phyloP scores from a whole-genome alignment of 257 asterid species.

The Capsicum chinense region DNA sequence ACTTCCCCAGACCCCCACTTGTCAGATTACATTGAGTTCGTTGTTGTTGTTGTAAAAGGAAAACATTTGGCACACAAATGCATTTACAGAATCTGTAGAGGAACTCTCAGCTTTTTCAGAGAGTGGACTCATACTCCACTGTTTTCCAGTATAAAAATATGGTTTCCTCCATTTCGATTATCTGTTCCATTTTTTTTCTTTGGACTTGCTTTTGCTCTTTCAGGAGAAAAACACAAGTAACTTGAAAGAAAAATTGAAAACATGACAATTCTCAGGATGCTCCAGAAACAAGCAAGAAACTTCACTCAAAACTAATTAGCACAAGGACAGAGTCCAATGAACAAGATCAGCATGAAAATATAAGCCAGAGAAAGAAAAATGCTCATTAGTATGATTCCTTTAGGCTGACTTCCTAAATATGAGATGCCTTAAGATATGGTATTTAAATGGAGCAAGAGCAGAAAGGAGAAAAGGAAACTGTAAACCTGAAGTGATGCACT shows the following conservation, averaged over 20 bases:
- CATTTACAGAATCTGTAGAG: background rate
- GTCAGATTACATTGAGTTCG: too few relatives aligned
- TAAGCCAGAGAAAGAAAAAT: background rate
- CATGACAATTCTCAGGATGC: background rate
- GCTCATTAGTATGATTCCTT: background rate
- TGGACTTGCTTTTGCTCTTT: background rate
- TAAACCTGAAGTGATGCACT: conserved; percentile 99
- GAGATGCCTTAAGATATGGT: conserved; percentile 15
- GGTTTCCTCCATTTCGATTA: background rate
- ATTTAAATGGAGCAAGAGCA: conserved; percentile 21
- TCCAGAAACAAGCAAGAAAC: conserved; percentile 18
- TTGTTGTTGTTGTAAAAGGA: background rate
- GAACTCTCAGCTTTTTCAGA: background rate
- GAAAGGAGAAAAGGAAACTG: conserved; percentile 20
- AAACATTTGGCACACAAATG: background rate
- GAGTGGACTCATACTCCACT: background rate
- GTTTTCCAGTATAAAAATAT: background rate
- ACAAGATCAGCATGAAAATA: conserved; percentile 18
- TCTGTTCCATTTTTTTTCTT: background rate
- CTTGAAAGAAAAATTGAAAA: background rate
- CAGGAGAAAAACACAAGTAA: conserved; percentile 12
- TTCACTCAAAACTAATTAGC: background rate
- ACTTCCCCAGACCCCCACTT: too few relatives aligned
- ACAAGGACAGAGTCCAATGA: background rate
- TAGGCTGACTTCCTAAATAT: background rate